Percentiles rank a stretch among this genome's conserved stretches.
Evolutionary conservation across 257 asterid genomes (phyloP).

Genomic region (Salvia miltiorrhiza): DNA sequence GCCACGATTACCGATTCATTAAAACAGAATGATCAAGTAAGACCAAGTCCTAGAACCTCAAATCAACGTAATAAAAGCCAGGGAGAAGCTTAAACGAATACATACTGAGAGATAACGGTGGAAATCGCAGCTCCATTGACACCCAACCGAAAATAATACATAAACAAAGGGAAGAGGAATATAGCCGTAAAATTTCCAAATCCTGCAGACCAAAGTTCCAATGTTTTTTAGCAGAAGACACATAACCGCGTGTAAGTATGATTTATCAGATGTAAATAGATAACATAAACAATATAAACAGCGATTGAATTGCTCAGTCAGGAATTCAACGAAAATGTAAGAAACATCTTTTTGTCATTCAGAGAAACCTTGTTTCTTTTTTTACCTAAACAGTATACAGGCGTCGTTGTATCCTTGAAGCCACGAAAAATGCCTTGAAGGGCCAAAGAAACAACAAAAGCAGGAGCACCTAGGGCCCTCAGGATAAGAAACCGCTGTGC

Average conservation of each 20-base stretch:
- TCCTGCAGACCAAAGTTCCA: conserved; percentile 50
- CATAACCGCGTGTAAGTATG: neutral
- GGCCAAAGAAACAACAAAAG: conserved; percentile 92
- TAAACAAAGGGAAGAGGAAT: conserved; percentile 72
- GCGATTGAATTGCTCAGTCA: neutral
- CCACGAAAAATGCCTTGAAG: conserved; percentile 98
- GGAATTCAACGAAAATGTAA: neutral
- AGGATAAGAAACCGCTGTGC: conserved; percentile 73
- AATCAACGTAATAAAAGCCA: conserved; percentile 13
- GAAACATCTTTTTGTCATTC: neutral
- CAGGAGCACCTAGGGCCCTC: conserved; percentile 97
- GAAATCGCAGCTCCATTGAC: conserved; percentile 96
- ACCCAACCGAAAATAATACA: conserved; percentile 67
- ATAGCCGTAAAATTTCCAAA: conserved; percentile 75
- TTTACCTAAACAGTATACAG: conserved; percentile 85
- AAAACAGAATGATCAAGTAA: conserved; percentile 12
- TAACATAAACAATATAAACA: neutral
- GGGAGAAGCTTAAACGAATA: conserved; percentile 14
- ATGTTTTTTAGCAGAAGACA: neutral
- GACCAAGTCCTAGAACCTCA: conserved; percentile 7
- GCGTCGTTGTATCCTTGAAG: conserved; percentile 92
- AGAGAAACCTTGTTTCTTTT: neutral
- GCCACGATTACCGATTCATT: conserved; percentile 21
- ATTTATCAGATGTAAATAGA: conserved; percentile 3
- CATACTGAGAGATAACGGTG: conserved; percentile 89